Evolutionary conservation across 129 eudicot species (phyloP).

Genomic region (Solidago caesia): DNA sequence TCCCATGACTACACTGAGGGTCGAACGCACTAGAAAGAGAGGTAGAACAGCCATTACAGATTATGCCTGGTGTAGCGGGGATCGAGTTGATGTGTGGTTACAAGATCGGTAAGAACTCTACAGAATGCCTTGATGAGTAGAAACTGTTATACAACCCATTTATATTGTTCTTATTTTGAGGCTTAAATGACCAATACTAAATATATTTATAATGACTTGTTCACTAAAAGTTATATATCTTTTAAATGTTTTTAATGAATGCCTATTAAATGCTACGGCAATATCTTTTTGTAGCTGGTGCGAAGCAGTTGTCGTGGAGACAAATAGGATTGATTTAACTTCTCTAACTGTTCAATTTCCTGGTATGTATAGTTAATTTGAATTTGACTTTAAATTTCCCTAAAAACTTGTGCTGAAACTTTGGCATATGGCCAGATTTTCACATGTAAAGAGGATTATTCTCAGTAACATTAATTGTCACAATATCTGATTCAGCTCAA

Average conservation of each 20-base stretch:
- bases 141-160: background rate
- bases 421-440: constrained; percentile 12
- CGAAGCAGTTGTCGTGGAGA: constrained; percentile 79
- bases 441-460: background rate
- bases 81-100: constrained; percentile 80
- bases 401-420: background rate
- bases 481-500: constrained; percentile 45
- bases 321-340: constrained; percentile 59
- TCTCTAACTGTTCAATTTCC: constrained; percentile 64
- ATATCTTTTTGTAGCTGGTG: constrained; percentile 66
- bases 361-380: constrained; percentile 43
- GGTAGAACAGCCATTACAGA: constrained; percentile 63
- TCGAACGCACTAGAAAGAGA: constrained; percentile 78
- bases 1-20: constrained; percentile 50
- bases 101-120: constrained; percentile 62
- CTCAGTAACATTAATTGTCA: background rate
- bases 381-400: background rate
- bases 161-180: background rate
- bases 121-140: background rate
- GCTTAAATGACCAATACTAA: background rate
- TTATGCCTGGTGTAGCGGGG: constrained; percentile 77
- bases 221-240: background rate
- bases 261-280: background rate
- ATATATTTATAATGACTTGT: background rate
- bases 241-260: background rate